Conservation (phyloP, 2,329 filamentous ascomycete species). For the Fusarium scirpi region DNA sequence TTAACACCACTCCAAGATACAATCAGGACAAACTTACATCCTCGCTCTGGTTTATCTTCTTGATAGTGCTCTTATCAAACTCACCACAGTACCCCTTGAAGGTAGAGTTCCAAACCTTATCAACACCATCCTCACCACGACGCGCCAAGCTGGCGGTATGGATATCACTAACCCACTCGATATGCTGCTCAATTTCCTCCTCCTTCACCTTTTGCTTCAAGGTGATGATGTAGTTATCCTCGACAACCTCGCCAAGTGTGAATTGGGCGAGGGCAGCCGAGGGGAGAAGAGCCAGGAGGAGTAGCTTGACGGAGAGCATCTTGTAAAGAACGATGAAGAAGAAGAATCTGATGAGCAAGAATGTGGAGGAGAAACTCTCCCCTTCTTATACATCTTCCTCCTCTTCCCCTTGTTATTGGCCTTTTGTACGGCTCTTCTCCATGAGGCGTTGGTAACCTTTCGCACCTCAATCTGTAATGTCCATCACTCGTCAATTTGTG, state of each 20-base stretch:
- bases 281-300: slow-evolving; percentile 35
- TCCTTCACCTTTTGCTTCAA: slow-evolving; percentile 53
- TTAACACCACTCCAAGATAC: not conserved
- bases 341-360: not conserved
- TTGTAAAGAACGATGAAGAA: slow-evolving; percentile 10
- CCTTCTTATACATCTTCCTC: slow-evolving; percentile 22
- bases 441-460: not conserved
- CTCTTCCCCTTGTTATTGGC: not conserved
- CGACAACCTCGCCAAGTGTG: slow-evolving; percentile 43
- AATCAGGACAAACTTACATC: slow-evolving; percentile 50
- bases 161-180: slow-evolving; percentile 50
- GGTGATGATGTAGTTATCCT: slow-evolving; percentile 61
- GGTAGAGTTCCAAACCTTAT: slow-evolving; percentile 49
- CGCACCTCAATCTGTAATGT: too few relatives aligned
- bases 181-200: slow-evolving; percentile 51
- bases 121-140: slow-evolving; percentile 51
- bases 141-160: slow-evolving; percentile 50
- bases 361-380: rapidly evolving
- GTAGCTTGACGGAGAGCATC: slow-evolving; percentile 37
- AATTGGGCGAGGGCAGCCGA: slow-evolving; percentile 18
- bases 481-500: slow-evolving; percentile 3
- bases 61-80: slow-evolving; percentile 57
- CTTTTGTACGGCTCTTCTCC: not conserved
- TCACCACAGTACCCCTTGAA: slow-evolving; percentile 58
- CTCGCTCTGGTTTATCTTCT: slow-evolving; percentile 54